A percentile compares a stretch with the other conserved stretches of the same genome.
Conservation (phyloP, 2,329 filamentous ascomycete species). For the Furcasterigmium sp. region DNA sequence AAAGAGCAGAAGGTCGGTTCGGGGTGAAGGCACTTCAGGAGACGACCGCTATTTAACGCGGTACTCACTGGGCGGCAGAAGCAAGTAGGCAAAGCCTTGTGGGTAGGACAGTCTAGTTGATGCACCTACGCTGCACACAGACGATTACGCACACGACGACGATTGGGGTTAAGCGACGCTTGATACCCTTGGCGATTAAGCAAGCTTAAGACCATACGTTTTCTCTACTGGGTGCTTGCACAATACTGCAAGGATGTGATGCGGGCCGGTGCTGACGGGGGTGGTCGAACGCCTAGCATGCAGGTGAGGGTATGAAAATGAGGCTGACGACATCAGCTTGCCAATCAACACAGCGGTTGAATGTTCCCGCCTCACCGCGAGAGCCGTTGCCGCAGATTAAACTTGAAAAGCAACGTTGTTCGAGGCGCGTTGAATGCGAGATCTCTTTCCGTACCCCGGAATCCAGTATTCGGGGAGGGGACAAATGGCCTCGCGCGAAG, state of each 20-base stretch:
- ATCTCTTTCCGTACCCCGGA: neutral
- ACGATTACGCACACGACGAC: no score
- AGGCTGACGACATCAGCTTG: constrained; percentile 12
- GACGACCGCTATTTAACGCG: neutral
- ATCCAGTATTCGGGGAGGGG: no score
- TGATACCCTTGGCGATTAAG: no score
- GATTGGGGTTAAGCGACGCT: no score
- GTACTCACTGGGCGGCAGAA: no score
- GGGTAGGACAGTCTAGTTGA: no score
- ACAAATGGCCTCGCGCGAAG: no score
- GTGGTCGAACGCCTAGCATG: constrained; percentile 7
- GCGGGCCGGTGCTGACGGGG: constrained; percentile 2
- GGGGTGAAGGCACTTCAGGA: neutral
- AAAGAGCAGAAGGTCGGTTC: neutral
- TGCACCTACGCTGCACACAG: no score
- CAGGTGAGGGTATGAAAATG: constrained; percentile 12
- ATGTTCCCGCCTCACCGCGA: constrained; percentile 2
- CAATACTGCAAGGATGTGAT: neutral
- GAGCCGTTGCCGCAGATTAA: neutral
- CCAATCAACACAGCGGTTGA: constrained; percentile 8
- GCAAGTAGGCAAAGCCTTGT: neutral
- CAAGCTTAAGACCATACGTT: no score
- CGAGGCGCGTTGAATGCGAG: neutral
- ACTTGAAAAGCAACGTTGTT: neutral
- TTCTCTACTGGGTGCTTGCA: neutral